Base-by-base conservation (phyloP, 1,284 basidiomycete genomes). In the Neolentinus lepideus region DNA sequence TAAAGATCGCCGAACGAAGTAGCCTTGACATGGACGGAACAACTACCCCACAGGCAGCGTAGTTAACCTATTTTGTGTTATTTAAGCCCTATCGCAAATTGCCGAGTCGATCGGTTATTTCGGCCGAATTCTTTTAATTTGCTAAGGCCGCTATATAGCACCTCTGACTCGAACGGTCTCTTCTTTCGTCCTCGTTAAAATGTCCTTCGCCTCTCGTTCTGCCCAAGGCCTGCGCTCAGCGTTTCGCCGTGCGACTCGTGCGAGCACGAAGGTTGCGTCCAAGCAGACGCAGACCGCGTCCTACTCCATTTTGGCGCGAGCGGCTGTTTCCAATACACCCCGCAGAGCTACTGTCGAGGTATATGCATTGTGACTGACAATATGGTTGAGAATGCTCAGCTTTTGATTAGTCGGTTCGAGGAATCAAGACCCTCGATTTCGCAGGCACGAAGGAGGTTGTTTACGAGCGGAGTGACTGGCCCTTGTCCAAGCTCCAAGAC, bases 381-480 rank as follows among this genome's bases (percentile, higher is more conserved):
- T 22, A 22, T 26, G 24, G 51, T 58, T 56, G n/a, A 29, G 11
- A 19, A 35, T 19, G 29, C 29, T 31, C 12, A 31, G 26, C 38
- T 27, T 36, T 25, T 11, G 9, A 2, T 10, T 14, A 70, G 66
- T 60, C 79, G 70, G 68, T 70, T 56, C 90, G 93, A 67, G 95
- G 96, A 62, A 72, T 98, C 69, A 98, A 98, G 81, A 97, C 95
- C 58, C 90, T 99, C 67, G 91, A 98, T 81, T 99, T 99, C 75
- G 94, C 96, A 62, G 94, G 95, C 63, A 89, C 89, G 61, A 86
- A 96, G 69, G 96, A 99, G 79, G 84, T 83, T 64, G 94, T 99
- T 56, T 99, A 98, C 74, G 96, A 99, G 82, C 93, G 95, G 63
- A 84, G 83, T 67, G 96, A 99, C 83, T 99, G 97, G 97, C 97